Percentiles rank a stretch among this genome's conserved stretches.
phyloP scores from a whole-genome alignment of 2,329 filamentous ascomycete genomes.

The Cercospora sp. region DNA sequence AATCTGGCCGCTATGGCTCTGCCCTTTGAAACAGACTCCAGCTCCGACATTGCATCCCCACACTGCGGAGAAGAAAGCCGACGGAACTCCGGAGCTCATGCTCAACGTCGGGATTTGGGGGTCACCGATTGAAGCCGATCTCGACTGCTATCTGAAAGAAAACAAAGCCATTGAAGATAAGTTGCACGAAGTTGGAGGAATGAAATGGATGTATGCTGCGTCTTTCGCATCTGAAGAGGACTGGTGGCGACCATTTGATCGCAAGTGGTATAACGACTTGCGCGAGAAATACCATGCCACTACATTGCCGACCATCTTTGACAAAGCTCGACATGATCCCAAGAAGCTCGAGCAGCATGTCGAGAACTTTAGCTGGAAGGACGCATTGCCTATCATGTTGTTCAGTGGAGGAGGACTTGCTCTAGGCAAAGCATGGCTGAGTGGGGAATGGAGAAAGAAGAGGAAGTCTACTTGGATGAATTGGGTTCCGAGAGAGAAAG shows the following conservation, averaged over 20 bases:
- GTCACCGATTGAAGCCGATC: constrained; percentile 43
- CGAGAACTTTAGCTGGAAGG: constrained; percentile 1
- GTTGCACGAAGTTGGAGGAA: constrained; percentile 60
- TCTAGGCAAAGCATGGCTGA: constrained; percentile 10
- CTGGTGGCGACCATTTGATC: constrained; percentile 66
- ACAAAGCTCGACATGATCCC: constrained; percentile 58
- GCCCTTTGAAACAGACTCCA: constrained; percentile 43
- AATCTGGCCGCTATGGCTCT: constrained; percentile 53
- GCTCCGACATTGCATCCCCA: constrained; percentile 38
- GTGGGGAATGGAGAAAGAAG: constrained; percentile 12
- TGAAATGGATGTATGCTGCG: constrained; percentile 67
- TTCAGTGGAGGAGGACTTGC: neutral
- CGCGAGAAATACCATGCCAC: constrained; percentile 62
- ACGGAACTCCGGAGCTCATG: constrained; percentile 38
- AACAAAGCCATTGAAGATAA: constrained; percentile 64
- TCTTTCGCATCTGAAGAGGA: constrained; percentile 70
- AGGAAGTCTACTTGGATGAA: constrained; percentile 15
- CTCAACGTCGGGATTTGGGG: constrained; percentile 68
- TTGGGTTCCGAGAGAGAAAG: constrained; percentile 11
- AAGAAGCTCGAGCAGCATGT: neutral
- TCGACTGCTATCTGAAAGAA: constrained; percentile 50
- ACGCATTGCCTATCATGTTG: constrained; percentile 1
- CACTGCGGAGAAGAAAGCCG: constrained; percentile 27
- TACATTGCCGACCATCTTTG: constrained; percentile 65
- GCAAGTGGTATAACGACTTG: constrained; percentile 61